A percentile compares a stretch with the other conserved stretches of the same genome.
Conservation (phyloP, 768 basidiomycete species). For the Podaxis sp. region DNA sequence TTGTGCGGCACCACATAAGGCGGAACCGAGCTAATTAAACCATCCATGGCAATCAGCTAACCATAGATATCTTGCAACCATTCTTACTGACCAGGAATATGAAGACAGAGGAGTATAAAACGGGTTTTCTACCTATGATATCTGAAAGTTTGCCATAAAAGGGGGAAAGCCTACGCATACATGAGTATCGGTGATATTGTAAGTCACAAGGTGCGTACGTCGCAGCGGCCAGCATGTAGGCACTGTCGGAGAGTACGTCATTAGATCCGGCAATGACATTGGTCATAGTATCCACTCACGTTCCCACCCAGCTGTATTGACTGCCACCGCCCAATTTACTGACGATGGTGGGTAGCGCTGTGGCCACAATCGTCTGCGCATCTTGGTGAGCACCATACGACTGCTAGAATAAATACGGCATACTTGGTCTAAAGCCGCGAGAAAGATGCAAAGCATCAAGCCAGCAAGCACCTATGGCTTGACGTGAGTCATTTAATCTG, state of each 20-base stretch:
- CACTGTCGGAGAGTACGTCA: slow-evolving; percentile 37
- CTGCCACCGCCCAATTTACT: slow-evolving; percentile 59
- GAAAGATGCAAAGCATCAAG: slow-evolving; percentile 44
- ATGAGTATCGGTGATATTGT: slow-evolving; percentile 9
- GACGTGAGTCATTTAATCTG: slow-evolving; percentile 2
- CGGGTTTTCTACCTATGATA: slow-evolving; percentile 56
- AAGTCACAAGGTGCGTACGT: slow-evolving; percentile 26
- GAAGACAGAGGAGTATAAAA: slow-evolving; percentile 64
- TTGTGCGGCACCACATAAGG: slow-evolving; percentile 80
- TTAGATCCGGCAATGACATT: not conserved
- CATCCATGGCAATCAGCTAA: slow-evolving; percentile 1
- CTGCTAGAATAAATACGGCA: slow-evolving; percentile 9
- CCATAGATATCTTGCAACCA: not conserved
- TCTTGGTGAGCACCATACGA: not conserved
- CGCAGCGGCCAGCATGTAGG: slow-evolving; percentile 72
- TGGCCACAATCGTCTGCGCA: slow-evolving; percentile 64
- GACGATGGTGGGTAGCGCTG: slow-evolving; percentile 77
- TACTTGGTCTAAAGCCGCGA: slow-evolving; percentile 65
- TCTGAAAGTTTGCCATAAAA: slow-evolving; percentile 80
- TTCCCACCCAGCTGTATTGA: slow-evolving; percentile 74
- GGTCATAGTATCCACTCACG: slow-evolving; percentile 35
- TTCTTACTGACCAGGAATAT: slow-evolving; percentile 59
- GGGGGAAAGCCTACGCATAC: slow-evolving; percentile 52
- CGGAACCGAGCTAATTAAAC: slow-evolving; percentile 62
- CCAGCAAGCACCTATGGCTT: slow-evolving; percentile 43